These are phyloP conservation scores for Ephemerocybe angulata DNA, from an alignment of 768 basidiomycete species.

Conservation along the genomic window DNA sequence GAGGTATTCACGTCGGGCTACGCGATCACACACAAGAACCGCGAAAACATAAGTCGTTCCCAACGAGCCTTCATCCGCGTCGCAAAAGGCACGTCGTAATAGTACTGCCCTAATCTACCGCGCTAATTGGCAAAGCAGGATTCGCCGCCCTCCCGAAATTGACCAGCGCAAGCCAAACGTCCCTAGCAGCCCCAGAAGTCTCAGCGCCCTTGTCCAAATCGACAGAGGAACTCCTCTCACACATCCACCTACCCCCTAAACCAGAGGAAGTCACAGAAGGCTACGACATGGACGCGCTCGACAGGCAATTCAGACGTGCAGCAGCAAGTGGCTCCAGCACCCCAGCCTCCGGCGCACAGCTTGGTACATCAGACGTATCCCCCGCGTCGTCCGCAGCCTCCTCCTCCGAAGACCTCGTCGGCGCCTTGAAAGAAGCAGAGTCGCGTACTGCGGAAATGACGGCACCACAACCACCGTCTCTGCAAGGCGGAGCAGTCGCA, in stretches of 20 bases:
- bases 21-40: constrained; percentile 56
- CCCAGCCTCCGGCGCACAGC: constrained; percentile 14
- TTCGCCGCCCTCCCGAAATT: constrained; percentile 73
- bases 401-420: constrained; percentile 5
- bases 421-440: constrained; percentile 1
- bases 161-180: constrained; percentile 28
- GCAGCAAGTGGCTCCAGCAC: constrained; percentile 24
- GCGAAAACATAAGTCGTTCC: constrained; percentile 63
- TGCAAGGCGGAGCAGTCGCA: no score
- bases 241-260: constrained; percentile 49
- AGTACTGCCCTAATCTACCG: not conserved
- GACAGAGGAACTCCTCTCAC: constrained; percentile 47
- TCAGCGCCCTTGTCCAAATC: constrained; percentile 31
- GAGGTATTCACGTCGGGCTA: constrained; percentile 77
- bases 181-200: constrained; percentile 26
- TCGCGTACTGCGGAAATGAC: not conserved
- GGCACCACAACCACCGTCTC: constrained; percentile 9
- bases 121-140: constrained; percentile 36
- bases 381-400: constrained; percentile 21
- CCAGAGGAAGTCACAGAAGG: constrained; percentile 61
- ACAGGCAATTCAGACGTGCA: constrained; percentile 43
- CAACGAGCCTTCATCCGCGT: constrained; percentile 73
- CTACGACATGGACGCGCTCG: constrained; percentile 42
- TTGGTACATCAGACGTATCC: constrained; percentile 6
- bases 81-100: constrained; percentile 58